Evolutionary conservation across 1,284 basidiomycete species (phyloP).

Genomic region (Pseudozyma sp.): DNA sequence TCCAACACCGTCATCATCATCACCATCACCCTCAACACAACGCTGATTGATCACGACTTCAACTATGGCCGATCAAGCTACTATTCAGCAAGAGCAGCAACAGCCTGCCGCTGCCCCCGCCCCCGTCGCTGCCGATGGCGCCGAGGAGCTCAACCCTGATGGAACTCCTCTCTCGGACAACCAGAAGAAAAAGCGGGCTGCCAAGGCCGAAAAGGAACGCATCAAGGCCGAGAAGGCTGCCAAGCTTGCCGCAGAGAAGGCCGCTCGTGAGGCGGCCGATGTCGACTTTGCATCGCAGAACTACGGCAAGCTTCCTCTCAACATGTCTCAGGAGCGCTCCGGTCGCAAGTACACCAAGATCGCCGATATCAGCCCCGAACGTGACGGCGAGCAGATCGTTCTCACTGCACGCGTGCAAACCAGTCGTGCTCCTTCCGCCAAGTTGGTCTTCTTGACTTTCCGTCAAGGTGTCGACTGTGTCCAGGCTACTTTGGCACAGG

Average conservation of each 20-base stretch:
- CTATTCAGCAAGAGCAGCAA: constrained; percentile 31
- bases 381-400: constrained; percentile 82
- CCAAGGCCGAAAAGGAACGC: constrained; percentile 84
- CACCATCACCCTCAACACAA: background rate
- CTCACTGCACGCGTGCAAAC: constrained; percentile 93
- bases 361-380: constrained; percentile 76
- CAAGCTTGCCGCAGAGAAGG: constrained; percentile 81
- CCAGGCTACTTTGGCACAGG: constrained; percentile 84
- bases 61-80: constrained; percentile 42
- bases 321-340: constrained; percentile 83
- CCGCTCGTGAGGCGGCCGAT: constrained; percentile 79
- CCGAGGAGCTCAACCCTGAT: constrained; percentile 61
- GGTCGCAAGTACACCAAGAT: constrained; percentile 75
- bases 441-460: constrained; percentile 93
- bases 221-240: constrained; percentile 82
- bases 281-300: constrained; percentile 86
- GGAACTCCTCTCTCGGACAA: constrained; percentile 79
- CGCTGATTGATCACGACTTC: constrained; percentile 5
- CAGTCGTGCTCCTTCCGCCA: constrained; percentile 79
- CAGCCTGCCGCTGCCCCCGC: constrained; percentile 19
- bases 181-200: constrained; percentile 91
- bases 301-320: constrained; percentile 90
- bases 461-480: constrained; percentile 90
- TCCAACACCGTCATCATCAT: constrained; percentile 5
- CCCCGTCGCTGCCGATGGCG: constrained; percentile 17